These are phyloP conservation scores for Tetrahymena elliotti DNA, from an alignment of 73 alveolate species.

Conservation along the genomic window DNA sequence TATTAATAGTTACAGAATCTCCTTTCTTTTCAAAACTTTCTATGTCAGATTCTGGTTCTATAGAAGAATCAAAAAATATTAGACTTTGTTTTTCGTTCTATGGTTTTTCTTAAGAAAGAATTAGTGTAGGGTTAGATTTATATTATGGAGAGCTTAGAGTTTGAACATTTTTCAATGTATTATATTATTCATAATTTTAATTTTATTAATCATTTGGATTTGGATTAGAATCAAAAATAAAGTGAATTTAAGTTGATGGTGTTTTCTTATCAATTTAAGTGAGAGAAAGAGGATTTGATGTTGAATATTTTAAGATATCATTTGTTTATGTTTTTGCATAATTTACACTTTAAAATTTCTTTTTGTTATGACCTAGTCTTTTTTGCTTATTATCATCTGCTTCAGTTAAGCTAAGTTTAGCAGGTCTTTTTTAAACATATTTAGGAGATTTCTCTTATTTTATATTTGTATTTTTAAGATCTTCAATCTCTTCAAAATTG, in stretches of 20 bases:
- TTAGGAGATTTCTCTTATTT: not conserved
- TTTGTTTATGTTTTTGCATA: not conserved
- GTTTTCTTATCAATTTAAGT: not conserved
- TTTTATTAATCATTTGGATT: not conserved
- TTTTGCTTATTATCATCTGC: not conserved
- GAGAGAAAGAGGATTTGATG: not conserved
- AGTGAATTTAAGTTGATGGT: not conserved
- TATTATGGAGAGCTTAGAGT: not conserved
- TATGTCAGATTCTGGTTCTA: not conserved
- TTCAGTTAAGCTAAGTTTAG: not conserved
- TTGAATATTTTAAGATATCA: not conserved
- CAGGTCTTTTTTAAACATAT: not conserved
- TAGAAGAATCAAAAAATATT: not conserved
- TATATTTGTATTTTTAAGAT: too few relatives aligned
- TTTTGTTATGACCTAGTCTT: not conserved
- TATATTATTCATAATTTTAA: not conserved
- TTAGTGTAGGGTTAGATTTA: not conserved
- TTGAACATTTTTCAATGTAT: not conserved
- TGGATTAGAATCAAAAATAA: not conserved
- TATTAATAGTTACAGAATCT: not conserved
- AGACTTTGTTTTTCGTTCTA: not conserved
- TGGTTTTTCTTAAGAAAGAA: not conserved
- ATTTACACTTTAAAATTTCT: not conserved
- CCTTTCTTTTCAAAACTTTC: not conserved
- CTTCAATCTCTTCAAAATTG: not conserved